phyloP scores from a whole-genome alignment of 2,329 filamentous ascomycete species.

The Paraphaeosphaeria sporulosa region DNA sequence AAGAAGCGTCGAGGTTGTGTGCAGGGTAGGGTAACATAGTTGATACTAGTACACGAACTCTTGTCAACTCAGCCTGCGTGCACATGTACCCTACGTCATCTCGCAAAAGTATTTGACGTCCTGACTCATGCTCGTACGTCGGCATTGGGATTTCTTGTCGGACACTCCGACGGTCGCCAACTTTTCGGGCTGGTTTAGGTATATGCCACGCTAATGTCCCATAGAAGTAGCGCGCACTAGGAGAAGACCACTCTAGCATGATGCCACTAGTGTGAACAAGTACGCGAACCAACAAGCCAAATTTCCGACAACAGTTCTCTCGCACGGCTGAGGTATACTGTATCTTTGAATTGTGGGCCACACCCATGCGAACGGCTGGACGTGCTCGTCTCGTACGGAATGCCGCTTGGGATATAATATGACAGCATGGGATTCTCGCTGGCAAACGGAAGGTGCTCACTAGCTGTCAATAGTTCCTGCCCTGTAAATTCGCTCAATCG shows the following conservation, averaged over 20 bases:
- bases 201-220: not conserved
- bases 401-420: not conserved
- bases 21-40: too few species aligned
- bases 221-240: not conserved
- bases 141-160: not conserved
- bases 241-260: not conserved
- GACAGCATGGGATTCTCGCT: not conserved
- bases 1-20: too few species aligned
- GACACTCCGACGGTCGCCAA: not conserved
- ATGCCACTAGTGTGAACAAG: not conserved
- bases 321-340: too few species aligned
- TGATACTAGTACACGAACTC: too few species aligned
- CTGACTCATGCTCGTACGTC: not conserved
- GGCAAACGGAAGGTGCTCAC: too few species aligned
- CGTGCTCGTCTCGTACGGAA: not conserved
- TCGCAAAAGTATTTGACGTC: not conserved
- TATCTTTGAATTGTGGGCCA: too few species aligned
- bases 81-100: not conserved
- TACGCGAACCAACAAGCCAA: not conserved
- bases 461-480: too few species aligned
- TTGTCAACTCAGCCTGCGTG: not conserved
- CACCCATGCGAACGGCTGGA: too few species aligned
- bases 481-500: too few species aligned
- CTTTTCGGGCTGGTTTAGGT: not conserved
- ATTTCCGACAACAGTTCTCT: too few species aligned